phyloP scores from a whole-genome alignment of 768 basidiomycete species.

The Cytidiella melzeri region DNA sequence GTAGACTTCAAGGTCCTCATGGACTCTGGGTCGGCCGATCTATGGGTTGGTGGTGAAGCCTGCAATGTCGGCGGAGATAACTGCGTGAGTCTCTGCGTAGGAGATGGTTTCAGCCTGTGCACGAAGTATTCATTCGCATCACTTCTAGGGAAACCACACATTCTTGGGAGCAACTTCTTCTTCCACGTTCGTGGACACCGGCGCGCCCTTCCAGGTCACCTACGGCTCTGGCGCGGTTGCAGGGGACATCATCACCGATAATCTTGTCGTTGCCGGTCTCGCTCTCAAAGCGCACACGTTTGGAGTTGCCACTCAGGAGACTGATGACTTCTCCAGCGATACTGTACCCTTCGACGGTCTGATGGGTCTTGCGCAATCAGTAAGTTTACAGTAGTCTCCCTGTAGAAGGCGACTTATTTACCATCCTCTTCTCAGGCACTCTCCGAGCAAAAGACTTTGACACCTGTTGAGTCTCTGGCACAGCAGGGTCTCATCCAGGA shows the following conservation, averaged over 20 bases:
- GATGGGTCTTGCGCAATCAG: constrained; percentile 73
- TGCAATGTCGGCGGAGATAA: constrained; percentile 30
- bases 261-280: constrained; percentile 59
- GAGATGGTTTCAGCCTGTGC: neutral
- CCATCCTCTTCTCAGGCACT: constrained; percentile 34
- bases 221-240: constrained; percentile 69
- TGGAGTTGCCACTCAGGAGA: constrained; percentile 59
- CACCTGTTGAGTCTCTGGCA: constrained; percentile 69
- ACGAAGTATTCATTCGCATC: constrained; percentile 13
- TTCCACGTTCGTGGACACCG: constrained; percentile 51
- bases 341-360: constrained; percentile 59
- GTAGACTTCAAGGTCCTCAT: constrained; percentile 37
- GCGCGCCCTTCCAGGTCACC: constrained; percentile 48
- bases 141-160: constrained; percentile 50
- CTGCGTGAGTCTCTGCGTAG: constrained; percentile 37
- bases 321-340: constrained; percentile 49
- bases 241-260: constrained; percentile 59
- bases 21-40: constrained; percentile 43
- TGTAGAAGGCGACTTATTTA: neutral
- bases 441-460: constrained; percentile 57
- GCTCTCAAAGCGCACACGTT: constrained; percentile 53
- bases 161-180: constrained; percentile 61
- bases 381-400: constrained; percentile 29
- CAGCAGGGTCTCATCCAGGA: constrained; percentile 47
- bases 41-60: constrained; percentile 35